Base-by-base conservation (phyloP, 2,329 filamentous ascomycete species). In the Lojkania enalia region DNA sequence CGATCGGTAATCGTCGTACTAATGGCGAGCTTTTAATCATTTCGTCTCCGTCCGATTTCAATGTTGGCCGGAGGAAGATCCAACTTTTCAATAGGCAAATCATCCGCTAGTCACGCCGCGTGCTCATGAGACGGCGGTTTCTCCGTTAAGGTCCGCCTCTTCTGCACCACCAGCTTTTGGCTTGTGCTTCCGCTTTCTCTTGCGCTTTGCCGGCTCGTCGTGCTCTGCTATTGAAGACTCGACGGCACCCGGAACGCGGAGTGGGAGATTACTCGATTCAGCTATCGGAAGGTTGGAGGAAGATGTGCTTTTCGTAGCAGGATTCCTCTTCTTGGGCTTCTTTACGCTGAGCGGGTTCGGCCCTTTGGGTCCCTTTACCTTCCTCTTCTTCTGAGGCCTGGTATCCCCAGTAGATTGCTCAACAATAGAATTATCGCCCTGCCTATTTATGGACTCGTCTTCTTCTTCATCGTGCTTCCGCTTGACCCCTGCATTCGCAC, bases 261-360 rank as follows among this genome's bases (percentile, higher is more conserved):
- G n/a, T n/a, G n/a, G n/a, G n/a, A n/a, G n/a, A n/a, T n/a, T n/a
- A n/a, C n/a, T n/a, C n/a, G n/a, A n/a, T n/a, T n/a, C 49, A 20
- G 49, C 44, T 33, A 13, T 59, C 49, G 19, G 30, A 15, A 25
- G 41, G 12, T 19, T 13, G 39, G 43, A 16, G 52, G 20, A 19
- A 49, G 37, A 6, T 37, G 48, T 11, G 5, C 9, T 9, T 21
- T 20, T 11, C 9, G 33, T 20, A 11, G 9, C 16, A 11, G 16
- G 9, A 5, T 15, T 15, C 9, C 14, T 21, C 35, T 81, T 82
- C 74, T 86, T 87, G 20, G 79, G 55, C 71, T 88, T 89, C 74
- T 86, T 86, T 40, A 87, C 76, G 39, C 84, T 80, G 42, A 90
- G 70, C 6, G 86, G 86, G 65, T 90, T 90, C 1, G 85, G 85